These are phyloP conservation scores for Pueraria montana DNA, from an alignment of 306 rosid species.

Conservation along the genomic window DNA sequence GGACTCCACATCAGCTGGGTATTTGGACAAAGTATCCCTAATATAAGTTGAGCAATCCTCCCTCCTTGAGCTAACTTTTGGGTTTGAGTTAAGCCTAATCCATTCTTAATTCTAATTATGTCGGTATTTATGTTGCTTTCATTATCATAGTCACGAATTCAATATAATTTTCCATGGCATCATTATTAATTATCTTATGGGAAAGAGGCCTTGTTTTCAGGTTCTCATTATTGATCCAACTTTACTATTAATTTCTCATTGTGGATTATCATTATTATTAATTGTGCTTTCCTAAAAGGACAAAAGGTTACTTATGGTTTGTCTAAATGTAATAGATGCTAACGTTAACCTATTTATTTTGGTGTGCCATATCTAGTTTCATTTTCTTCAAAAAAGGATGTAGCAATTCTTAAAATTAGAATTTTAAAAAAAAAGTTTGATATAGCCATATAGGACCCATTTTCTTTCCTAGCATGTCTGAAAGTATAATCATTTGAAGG, in stretches of 20 bases:
- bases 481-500: slow-evolving; percentile 32
- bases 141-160: neutral
- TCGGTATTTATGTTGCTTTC: slow-evolving; percentile 23
- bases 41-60: no score
- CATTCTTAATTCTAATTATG: neutral
- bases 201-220: slow-evolving; percentile 13
- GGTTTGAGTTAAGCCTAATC: neutral
- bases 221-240: slow-evolving; percentile 18
- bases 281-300: slow-evolving; percentile 11
- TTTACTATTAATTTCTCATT: neutral
- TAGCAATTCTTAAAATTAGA: slow-evolving; percentile 1
- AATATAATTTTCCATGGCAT: neutral
- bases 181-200: slow-evolving; percentile 12
- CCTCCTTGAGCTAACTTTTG: neutral
- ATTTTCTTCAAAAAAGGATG: slow-evolving; percentile 9
- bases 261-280: neutral
- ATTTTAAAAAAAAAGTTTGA: slow-evolving; percentile 6
- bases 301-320: neutral
- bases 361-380: slow-evolving; percentile 35
- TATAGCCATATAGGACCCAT: neutral
- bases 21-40: neutral
- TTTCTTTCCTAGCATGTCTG: slow-evolving; percentile 31
- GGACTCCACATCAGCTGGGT: neutral
- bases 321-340: slow-evolving; percentile 19
- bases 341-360: neutral